Conservation (phyloP, 805 yeast species). For the Teunomyces pallodes region DNA sequence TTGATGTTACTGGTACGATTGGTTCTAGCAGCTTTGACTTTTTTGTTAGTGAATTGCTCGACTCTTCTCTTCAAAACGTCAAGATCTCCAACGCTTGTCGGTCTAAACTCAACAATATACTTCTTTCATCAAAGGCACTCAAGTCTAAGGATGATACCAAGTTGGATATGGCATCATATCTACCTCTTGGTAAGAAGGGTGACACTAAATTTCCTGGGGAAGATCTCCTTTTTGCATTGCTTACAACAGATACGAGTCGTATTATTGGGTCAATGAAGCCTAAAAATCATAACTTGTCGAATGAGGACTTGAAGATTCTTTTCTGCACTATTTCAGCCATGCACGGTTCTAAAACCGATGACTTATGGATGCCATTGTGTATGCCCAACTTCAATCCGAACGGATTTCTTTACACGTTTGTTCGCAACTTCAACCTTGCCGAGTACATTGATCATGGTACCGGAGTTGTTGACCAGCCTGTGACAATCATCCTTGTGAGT, state of each 20-base stretch:
- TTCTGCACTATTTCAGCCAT: conserved; percentile 67
- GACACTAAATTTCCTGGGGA: conserved; percentile 22
- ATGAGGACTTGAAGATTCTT: conserved; percentile 75
- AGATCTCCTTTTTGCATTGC: conserved; percentile 71
- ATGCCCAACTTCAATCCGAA: conserved; percentile 84
- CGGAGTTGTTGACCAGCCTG: conserved; percentile 16
- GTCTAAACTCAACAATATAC: conserved; percentile 51
- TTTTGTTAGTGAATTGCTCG: conserved; percentile 29
- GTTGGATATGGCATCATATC: conserved; percentile 5
- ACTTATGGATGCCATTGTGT: conserved; percentile 92
- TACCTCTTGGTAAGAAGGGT: conserved; percentile 5
- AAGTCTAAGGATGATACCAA: conserved; percentile 5
- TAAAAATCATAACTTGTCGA: conserved; percentile 69
- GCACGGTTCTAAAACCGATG: conserved; percentile 48
- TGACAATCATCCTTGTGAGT: conserved; percentile 50
- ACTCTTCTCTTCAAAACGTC: conserved; percentile 26
- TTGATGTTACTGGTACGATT: conserved; percentile 4
- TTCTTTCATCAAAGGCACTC: conserved; percentile 35
- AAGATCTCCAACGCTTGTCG: conserved; percentile 59
- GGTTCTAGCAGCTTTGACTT: conserved; percentile 20
- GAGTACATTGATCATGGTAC: conserved; percentile 11
- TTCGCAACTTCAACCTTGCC: conserved; percentile 39
- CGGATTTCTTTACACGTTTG: conserved; percentile 84
- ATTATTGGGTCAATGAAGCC: conserved; percentile 75
- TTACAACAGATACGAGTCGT: conserved; percentile 55